These are phyloP conservation scores for Penicillium sp. DNA, from an alignment of 2,329 filamentous ascomycete species.

Conservation along the genomic window DNA sequence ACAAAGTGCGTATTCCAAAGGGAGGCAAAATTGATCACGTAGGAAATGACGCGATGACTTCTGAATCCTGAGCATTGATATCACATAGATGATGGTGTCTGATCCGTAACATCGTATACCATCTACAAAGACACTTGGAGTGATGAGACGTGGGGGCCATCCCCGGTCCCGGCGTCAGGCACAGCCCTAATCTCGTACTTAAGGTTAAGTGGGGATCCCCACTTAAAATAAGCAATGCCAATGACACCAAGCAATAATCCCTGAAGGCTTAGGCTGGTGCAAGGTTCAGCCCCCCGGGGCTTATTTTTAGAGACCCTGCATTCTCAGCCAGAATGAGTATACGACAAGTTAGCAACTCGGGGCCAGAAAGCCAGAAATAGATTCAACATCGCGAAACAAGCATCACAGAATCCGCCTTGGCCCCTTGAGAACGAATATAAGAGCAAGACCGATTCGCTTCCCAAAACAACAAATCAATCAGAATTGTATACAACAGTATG, in stretches of 20 bases:
- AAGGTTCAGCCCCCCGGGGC: background rate
- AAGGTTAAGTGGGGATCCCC: conserved; percentile 2
- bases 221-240: background rate
- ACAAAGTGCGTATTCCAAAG: background rate
- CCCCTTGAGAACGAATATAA: conserved; percentile 3
- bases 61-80: background rate
- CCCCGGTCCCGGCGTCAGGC: too few species aligned
- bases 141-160: too few species aligned
- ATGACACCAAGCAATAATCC: conserved; percentile 1
- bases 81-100: too few species aligned
- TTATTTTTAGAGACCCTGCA: conserved; percentile 5
- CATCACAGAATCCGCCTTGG: conserved; percentile 3
- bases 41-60: background rate
- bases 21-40: background rate
- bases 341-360: conserved; percentile 2
- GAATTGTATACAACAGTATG: conserved; percentile 9
- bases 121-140: background rate
- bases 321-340: background rate
- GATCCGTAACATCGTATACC: too few species aligned
- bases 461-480: conserved; percentile 1
- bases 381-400: conserved; percentile 1
- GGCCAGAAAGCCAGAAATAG: conserved; percentile 6
- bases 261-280: background rate
- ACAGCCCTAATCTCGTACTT: background rate
- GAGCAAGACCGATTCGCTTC: background rate